Evolutionary conservation across 73 alveolate species (phyloP).

Genomic region (Paramecium tetraurelia): DNA sequence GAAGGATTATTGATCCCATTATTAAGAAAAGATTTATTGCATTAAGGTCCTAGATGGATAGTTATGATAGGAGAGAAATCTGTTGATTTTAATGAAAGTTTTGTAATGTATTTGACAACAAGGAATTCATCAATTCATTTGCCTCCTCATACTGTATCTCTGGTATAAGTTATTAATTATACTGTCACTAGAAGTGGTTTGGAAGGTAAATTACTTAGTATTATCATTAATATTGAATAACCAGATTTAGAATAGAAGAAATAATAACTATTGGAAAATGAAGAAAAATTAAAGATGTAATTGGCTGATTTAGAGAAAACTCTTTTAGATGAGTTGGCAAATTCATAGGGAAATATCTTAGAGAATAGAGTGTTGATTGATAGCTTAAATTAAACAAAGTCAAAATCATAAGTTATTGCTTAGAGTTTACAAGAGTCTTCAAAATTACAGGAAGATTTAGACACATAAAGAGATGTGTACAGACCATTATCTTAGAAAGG

Average conservation of each 20-base stretch:
- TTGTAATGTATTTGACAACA: constrained; percentile 95
- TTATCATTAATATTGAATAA: constrained; percentile 98
- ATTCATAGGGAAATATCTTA: constrained; percentile 91
- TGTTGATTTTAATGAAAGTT: constrained; percentile 96
- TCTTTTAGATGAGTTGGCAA: constrained; percentile 97
- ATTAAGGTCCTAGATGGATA: constrained; percentile 99
- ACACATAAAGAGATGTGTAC: constrained; percentile 96
- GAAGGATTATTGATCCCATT: constrained; percentile 98
- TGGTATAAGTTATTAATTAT: constrained; percentile 95
- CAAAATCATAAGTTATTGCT: constrained; percentile 57
- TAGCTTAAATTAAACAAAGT: constrained; percentile 95
- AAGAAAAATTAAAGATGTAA: constrained; percentile 96
- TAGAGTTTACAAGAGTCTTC: constrained; percentile 56
- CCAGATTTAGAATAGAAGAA: constrained; percentile 99
- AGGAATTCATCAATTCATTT: constrained; percentile 94
- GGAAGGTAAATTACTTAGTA: constrained; percentile 98
- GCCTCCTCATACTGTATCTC: constrained; percentile 96
- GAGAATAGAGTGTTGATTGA: constrained; percentile 96
- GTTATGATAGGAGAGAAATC: constrained; percentile 96
- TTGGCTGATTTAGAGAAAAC: constrained; percentile 94
- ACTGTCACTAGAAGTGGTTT: constrained; percentile 99
- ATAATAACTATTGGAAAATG: constrained; percentile 95
- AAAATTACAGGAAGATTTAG: constrained; percentile 63
- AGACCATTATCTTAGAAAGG: constrained; percentile 95
- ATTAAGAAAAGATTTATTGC: constrained; percentile 94